These are phyloP conservation scores for Monocercomonoides exilis DNA, from an alignment of 78 protist genomes.

Conservation along the genomic window DNA sequence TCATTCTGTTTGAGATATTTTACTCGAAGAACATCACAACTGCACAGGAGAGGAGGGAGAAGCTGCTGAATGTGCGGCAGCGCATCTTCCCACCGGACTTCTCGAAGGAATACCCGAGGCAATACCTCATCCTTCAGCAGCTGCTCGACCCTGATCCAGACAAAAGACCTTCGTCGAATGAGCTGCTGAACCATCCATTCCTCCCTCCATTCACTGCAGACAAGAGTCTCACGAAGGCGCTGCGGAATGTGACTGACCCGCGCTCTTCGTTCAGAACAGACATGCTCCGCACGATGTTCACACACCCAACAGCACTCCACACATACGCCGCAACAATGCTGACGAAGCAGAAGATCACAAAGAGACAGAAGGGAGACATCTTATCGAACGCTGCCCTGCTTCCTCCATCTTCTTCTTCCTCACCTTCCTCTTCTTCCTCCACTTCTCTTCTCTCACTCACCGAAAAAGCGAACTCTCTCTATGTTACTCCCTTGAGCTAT, in stretches of 20 bases:
- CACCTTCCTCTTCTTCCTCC: no score
- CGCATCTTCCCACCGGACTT: neutral
- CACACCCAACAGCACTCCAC: neutral
- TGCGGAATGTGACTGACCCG: neutral
- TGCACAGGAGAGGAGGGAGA: neutral
- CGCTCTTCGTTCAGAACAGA: neutral
- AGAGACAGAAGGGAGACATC: neutral
- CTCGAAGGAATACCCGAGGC: neutral
- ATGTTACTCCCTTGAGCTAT: neutral
- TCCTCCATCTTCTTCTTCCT: no score
- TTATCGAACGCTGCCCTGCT: neutral
- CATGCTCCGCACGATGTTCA: neutral
- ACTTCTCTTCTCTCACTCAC: no score
- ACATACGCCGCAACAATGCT: no score
- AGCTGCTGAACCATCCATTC: neutral
- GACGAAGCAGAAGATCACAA: neutral
- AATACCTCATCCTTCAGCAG: neutral
- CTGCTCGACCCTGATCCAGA: neutral
- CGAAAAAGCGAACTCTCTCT: no score
- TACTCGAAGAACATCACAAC: neutral
- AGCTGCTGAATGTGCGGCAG: neutral
- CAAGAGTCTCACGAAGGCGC: neutral
- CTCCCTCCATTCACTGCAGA: neutral
- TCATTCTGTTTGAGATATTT: neutral
- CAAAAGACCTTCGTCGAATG: neutral